These are phyloP conservation scores for Luffa acutangula DNA, from an alignment of 306 rosid species.

Conservation along the genomic window DNA sequence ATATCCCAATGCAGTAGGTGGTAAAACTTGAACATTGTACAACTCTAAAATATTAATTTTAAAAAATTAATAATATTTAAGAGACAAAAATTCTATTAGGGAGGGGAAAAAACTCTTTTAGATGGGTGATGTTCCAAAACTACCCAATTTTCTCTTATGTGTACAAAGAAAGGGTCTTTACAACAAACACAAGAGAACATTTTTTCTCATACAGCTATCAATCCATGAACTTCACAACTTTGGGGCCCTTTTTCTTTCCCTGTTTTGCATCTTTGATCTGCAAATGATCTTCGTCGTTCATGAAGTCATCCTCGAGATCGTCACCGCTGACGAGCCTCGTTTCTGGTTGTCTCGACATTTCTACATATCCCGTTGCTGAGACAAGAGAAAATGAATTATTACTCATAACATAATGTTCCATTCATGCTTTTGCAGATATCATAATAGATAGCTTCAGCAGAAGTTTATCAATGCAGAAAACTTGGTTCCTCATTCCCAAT, in stretches of 20 bases:
- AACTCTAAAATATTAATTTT: neutral
- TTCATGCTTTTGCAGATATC: neutral
- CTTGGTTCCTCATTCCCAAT: neutral
- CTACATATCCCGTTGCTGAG: slow-evolving; percentile 32
- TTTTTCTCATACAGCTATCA: slow-evolving; percentile 2
- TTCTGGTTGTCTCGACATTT: slow-evolving; percentile 32
- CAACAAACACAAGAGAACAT: neutral
- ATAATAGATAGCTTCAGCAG: neutral
- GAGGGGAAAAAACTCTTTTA: neutral
- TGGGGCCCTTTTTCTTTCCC: slow-evolving; percentile 58
- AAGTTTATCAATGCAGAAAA: neutral
- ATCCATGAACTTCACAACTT: slow-evolving; percentile 53
- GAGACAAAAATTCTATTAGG: neutral
- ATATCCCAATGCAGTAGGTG: neutral
- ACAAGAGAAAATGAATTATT: slow-evolving; percentile 8
- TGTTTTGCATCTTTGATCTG: slow-evolving; percentile 27
- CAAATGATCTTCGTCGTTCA: slow-evolving; percentile 22
- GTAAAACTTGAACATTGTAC: neutral
- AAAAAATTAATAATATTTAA: neutral
- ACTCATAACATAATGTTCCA: neutral
- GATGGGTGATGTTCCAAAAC: neutral
- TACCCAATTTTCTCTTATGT: neutral
- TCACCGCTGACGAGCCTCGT: slow-evolving; percentile 70
- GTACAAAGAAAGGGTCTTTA: neutral
- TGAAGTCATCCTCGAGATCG: slow-evolving; percentile 82